A percentile compares a stretch with the other conserved stretches of the same genome.
These are phyloP conservation scores for Aspergillus quadricinctus DNA, from an alignment of 2,329 filamentous ascomycete genomes.

Conservation along the genomic window DNA sequence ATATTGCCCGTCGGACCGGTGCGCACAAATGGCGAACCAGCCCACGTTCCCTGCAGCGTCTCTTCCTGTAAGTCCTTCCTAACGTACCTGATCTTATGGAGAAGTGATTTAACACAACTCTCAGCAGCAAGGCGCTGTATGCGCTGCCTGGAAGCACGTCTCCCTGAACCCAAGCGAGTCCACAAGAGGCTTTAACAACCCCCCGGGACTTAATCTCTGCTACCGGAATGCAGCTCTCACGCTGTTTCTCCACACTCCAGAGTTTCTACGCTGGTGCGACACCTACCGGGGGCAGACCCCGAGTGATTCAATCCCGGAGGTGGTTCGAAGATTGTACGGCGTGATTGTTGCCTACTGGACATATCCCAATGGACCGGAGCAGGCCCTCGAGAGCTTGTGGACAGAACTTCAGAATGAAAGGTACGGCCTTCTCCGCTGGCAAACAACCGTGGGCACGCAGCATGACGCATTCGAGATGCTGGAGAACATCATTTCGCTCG, in stretches of 20 bases:
- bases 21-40: background rate
- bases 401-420: background rate
- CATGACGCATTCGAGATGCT: constrained; percentile 19
- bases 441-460: background rate
- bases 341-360: constrained; percentile 18
- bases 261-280: constrained; percentile 22
- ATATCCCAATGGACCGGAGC: background rate
- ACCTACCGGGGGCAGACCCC: background rate
- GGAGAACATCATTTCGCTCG: constrained; percentile 5
- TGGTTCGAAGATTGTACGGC: constrained; percentile 13
- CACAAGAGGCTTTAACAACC: constrained; percentile 8
- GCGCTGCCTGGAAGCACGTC: background rate
- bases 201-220: constrained; percentile 10
- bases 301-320: background rate
- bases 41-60: background rate
- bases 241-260: constrained; percentile 22
- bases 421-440: background rate
- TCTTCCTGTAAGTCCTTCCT: background rate
- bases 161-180: background rate
- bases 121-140: background rate
- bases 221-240: constrained; percentile 26
- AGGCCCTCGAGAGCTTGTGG: constrained; percentile 6
- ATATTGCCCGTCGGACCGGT: background rate
- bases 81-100: background rate
- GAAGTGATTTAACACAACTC: background rate